Percentiles rank a stretch among this genome's conserved stretches.
phyloP scores from a whole-genome alignment of 352 stramenopile genomes.

The Phytophthora megakarya region DNA sequence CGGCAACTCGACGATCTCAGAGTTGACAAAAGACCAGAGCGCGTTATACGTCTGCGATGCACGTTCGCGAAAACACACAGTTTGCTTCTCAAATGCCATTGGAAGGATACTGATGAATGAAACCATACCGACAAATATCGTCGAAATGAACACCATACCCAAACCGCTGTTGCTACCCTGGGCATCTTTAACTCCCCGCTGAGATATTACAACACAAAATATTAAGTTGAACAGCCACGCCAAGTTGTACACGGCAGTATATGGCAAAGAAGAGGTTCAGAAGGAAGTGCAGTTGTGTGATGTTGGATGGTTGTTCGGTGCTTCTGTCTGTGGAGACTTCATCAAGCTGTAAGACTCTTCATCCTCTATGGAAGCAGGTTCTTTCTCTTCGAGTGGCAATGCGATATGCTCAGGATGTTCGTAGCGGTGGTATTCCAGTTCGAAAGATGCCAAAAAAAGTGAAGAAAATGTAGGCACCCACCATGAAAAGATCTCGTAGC shows the following conservation, averaged over 20 bases:
- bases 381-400: conserved; percentile 31
- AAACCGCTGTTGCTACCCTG: conserved; percentile 65
- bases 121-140: conserved; percentile 84
- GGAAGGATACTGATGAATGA: conserved; percentile 79
- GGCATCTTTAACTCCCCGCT: conserved; percentile 50
- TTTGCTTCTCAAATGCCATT: conserved; percentile 83
- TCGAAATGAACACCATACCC: conserved; percentile 86
- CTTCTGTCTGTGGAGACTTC: conserved; percentile 27
- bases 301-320: conserved; percentile 26
- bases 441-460: conserved; percentile 52
- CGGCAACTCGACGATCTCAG: conserved; percentile 36
- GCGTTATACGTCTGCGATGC: conserved; percentile 84
- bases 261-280: conserved; percentile 54
- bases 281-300: conserved; percentile 51
- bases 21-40: conserved; percentile 64
- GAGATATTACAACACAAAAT: conserved; percentile 76
- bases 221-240: conserved; percentile 83
- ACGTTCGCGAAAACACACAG: conserved; percentile 79
- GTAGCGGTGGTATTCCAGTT: conserved; percentile 68
- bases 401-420: conserved; percentile 58
- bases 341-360: conserved; percentile 34
- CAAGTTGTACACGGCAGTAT: conserved; percentile 89
- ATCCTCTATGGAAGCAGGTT: background rate
- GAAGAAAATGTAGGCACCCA: conserved; percentile 53
- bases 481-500: conserved; percentile 55